Conservation (phyloP, 164 flowering plant genomes). For the Stephania cephalantha region DNA sequence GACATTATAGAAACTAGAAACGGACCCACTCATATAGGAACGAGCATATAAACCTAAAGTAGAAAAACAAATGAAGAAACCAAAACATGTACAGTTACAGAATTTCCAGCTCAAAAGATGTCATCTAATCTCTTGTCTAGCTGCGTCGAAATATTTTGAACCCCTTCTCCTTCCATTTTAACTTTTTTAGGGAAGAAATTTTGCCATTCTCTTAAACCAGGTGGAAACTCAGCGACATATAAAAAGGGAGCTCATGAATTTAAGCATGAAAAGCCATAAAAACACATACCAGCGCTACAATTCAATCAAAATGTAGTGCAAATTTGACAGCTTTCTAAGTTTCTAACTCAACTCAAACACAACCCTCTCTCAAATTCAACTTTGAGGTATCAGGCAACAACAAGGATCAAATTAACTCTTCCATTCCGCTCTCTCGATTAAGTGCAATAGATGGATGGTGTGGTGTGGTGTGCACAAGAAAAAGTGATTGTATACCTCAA, state of each 20-base stretch:
- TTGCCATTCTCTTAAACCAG: not conserved
- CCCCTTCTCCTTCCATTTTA: not conserved
- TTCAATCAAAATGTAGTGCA: not conserved
- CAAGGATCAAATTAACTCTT: too few species aligned
- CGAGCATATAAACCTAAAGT: not conserved
- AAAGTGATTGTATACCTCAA: constrained; percentile 49
- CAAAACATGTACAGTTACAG: not conserved
- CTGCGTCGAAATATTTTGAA: not conserved
- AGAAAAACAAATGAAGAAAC: not conserved
- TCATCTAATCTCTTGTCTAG: too few species aligned
- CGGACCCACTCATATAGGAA: not conserved
- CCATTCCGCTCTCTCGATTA: too few species aligned
- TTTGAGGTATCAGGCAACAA: too few species aligned
- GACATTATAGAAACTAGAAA: not conserved
- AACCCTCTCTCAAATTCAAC: too few species aligned
- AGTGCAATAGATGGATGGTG: too few species aligned
- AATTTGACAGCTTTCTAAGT: not conserved
- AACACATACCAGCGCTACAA: not conserved
- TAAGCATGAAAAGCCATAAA: not conserved
- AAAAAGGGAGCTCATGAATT: not conserved
- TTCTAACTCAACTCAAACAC: not conserved
- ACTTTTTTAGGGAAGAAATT: not conserved
- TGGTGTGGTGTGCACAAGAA: not conserved
- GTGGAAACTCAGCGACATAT: not conserved
- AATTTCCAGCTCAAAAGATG: not conserved